Base-by-base conservation (phyloP, 306 rosid genomes). In the Herpetospermum pedunculosum region DNA sequence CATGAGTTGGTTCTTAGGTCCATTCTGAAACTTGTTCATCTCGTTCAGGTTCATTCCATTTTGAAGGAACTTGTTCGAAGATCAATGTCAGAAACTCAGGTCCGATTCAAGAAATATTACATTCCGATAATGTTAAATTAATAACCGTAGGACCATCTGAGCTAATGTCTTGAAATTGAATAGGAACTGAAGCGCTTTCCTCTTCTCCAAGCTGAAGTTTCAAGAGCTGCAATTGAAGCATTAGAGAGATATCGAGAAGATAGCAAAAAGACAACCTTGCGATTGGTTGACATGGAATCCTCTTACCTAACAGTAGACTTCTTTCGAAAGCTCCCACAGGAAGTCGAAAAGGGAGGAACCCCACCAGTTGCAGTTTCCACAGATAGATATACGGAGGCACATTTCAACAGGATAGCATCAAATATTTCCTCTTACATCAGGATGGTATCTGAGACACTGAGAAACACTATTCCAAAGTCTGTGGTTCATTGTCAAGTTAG, bases 401-500 rank as follows among this genome's bases (percentile, higher is more conserved):
- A 85, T 57, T 83, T 80, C 60, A 77, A 57, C 44, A 53, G 74
- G 53, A 83, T 83, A 72, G 89, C 82, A 78, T 78, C 81, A 60
- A 85, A 85, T 34, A 77, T 80, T 49, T 73, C 81, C 57, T 80
- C 87, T 37, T 85, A 85, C 12, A 41, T 85, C 48, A 75, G 72
- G 59, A 80, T 83, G 85, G 89, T 83, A n/a, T 80, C 85, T 1
- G 83, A 85, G 77, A 83, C 87, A 21, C 72, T 85, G 72, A 80
- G 54, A 73, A 80, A 78, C 77, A 43, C 79, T 14, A 83, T 85
- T 49, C 89, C 89, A 1, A 85, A 85, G 80, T 80, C 86, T 80
- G 83, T 80, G 50, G 89, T 83, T 75, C 87, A 85, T 34, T 85
- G 86, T 71, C 89, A 85, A 83, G 89, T 85, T 52, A 78, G 76